Conservation (phyloP, 2,329 filamentous ascomycete species). For the Camptophora hylomeconis region DNA sequence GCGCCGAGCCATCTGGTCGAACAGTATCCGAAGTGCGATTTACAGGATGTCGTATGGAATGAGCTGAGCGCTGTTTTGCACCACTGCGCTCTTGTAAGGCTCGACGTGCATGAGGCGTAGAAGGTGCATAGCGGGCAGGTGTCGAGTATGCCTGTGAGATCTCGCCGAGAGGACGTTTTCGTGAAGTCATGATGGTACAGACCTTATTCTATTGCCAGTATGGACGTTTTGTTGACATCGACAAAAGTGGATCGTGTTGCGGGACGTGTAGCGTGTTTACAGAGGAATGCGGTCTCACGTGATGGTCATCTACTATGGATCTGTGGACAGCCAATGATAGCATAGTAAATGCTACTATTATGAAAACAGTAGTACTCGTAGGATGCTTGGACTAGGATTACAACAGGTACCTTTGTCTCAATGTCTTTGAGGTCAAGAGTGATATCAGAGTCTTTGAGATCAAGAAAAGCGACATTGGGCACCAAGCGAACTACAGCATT, state of each 20-base stretch:
- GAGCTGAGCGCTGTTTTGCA: conserved; percentile 35
- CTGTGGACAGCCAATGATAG: no score
- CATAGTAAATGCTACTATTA: no score
- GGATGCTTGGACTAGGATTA: no score
- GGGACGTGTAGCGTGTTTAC: no score
- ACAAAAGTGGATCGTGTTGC: no score
- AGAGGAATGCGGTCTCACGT: no score
- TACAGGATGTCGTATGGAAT: conserved; percentile 25
- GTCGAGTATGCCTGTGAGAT: conserved; percentile 10
- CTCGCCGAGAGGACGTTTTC: conserved; percentile 9
- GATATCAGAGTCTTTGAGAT: no score
- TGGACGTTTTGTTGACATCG: not conserved
- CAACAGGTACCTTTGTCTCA: no score
- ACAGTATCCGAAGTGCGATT: conserved; percentile 34
- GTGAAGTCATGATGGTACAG: conserved; percentile 10
- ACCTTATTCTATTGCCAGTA: not conserved
- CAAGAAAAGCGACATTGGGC: conserved; percentile 23
- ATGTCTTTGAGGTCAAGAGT: no score
- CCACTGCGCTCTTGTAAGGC: conserved; percentile 37
- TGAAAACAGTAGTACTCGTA: no score
- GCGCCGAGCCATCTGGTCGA: conserved; percentile 42
- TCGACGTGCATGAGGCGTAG: conserved; percentile 42
- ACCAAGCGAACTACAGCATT: conserved; percentile 19
- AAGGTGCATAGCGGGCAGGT: conserved; percentile 29
- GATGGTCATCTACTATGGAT: no score